Percentiles rank a stretch among this genome's conserved stretches.
These are phyloP conservation scores for Penicillium occitanis DNA, from an alignment of 2,329 filamentous ascomycete genomes.

Conservation along the genomic window DNA sequence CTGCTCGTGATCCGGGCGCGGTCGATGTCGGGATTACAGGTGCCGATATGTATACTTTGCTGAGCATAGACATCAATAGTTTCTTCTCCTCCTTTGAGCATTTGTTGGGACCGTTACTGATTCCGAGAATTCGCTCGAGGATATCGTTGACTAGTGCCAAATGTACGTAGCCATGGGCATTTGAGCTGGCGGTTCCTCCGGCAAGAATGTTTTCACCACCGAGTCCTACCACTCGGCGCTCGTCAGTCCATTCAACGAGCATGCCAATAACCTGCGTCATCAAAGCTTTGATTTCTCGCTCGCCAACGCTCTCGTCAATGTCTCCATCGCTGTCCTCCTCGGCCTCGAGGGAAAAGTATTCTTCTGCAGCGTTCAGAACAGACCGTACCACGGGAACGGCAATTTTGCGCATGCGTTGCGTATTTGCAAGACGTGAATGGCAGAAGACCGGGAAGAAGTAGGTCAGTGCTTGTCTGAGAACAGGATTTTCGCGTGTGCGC, in stretches of 20 bases:
- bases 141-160: constrained; percentile 75
- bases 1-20: constrained; percentile 47
- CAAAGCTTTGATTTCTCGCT: constrained; percentile 54
- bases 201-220: constrained; percentile 49
- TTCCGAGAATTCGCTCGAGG: constrained; percentile 67
- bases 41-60: constrained; percentile 77
- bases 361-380: constrained; percentile 59
- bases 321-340: constrained; percentile 74
- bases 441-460: constrained; percentile 96
- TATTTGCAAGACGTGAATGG: constrained; percentile 79
- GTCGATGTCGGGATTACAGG: constrained; percentile 34
- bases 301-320: constrained; percentile 74
- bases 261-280: constrained; percentile 73
- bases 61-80: constrained; percentile 70
- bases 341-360: constrained; percentile 68
- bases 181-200: constrained; percentile 54
- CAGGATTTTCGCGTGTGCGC: constrained; percentile 73
- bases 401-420: constrained; percentile 74
- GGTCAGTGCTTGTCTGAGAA: constrained; percentile 79
- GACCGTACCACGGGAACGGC: constrained; percentile 72
- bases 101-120: constrained; percentile 35
- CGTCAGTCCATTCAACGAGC: constrained; percentile 93
- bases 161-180: constrained; percentile 72
- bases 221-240: constrained; percentile 70
- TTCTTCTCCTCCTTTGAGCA: constrained; percentile 75